Evolutionary conservation across 768 basidiomycete species (phyloP).

Genomic region (Lentinula guzmanii): DNA sequence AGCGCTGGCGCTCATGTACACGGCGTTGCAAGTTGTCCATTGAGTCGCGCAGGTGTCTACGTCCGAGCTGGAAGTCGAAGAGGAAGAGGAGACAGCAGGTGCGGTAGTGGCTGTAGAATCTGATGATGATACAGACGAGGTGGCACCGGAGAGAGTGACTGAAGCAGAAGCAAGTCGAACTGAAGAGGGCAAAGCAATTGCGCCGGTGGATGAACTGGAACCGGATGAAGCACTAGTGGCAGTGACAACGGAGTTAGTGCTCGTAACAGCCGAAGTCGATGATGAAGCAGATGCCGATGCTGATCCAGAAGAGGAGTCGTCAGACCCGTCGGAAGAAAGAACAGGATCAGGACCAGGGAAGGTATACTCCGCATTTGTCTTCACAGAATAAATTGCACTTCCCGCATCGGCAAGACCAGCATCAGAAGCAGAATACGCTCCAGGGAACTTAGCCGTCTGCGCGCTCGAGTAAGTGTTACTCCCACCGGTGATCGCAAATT

Average conservation of each 20-base stretch:
- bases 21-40: not conserved
- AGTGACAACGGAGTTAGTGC: not conserved
- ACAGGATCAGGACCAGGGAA: slow-evolving; percentile 5
- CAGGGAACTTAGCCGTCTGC: not conserved
- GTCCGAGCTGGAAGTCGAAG: not conserved
- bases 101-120: not conserved
- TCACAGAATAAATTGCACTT: slow-evolving; percentile 1
- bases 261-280: not conserved
- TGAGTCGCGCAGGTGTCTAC: not conserved
- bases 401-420: not conserved
- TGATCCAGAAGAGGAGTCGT: not conserved
- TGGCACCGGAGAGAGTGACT: not conserved
- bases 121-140: not conserved
- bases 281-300: not conserved
- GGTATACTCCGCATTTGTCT: not conserved
- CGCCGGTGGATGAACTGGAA: not conserved
- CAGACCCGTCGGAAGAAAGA: not conserved
- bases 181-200: not conserved
- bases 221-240: not conserved
- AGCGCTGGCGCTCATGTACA: not conserved
- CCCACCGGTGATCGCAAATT: slow-evolving; percentile 1
- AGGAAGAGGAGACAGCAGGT: not conserved
- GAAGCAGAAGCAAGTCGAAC: not conserved
- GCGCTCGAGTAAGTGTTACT: slow-evolving; percentile 1
- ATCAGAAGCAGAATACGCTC: slow-evolving; percentile 2